Evolutionary conservation across 352 stramenopile species (phyloP), one percentile per base, ranked within the genome.

Genomic region (Pythium guiyangense): DNA sequence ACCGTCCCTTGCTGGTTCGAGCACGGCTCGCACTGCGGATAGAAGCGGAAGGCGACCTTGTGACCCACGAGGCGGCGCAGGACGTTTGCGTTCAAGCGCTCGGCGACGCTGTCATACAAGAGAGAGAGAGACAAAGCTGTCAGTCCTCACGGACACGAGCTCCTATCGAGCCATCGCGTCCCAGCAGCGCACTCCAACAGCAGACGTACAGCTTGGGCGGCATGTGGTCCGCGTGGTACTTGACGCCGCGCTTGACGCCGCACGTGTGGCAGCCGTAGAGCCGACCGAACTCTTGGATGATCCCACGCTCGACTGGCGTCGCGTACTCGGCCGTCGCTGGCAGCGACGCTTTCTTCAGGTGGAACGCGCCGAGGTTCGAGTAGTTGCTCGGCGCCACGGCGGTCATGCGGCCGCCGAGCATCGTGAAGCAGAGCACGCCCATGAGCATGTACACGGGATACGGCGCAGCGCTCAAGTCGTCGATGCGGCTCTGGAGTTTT

Each of bases 141-240:
- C 57, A 34, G 4, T 51, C 17, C 8, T 6, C 12, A 15, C 8
- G 39, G 8, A 44, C 12, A 17, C 29, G 5, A 37, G 31, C 12
- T 12, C 31, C 31, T 12, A 12, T 46, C 48, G 4, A 45, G 39
- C 56, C 44, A 59, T 4, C 37, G 18, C 8, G 1, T 15, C 25
- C 42, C 5, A 34, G 25, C 46, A 52, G 25, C 51, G 17, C 29
- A 43, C 15, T 37, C 22, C 20, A 15, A 71, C 22, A 22, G 22
- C 22, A 22, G 22, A 22, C 77, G 11, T 71, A 93, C 85, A 85
- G 57, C 64, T 86, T 92, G n/a, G 83, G 85, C 1, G 85, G 85
- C 81, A 90, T 89, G 68, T 95, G 85, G 54, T 95, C 85, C 46
- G 79, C 85, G 45, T 92, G 81, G 49, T 86, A 95, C 51, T 77